Evolutionary conservation across 371 early-diverging fungal species (phyloP).

Genomic region (Rhizopus arrhizus): DNA sequence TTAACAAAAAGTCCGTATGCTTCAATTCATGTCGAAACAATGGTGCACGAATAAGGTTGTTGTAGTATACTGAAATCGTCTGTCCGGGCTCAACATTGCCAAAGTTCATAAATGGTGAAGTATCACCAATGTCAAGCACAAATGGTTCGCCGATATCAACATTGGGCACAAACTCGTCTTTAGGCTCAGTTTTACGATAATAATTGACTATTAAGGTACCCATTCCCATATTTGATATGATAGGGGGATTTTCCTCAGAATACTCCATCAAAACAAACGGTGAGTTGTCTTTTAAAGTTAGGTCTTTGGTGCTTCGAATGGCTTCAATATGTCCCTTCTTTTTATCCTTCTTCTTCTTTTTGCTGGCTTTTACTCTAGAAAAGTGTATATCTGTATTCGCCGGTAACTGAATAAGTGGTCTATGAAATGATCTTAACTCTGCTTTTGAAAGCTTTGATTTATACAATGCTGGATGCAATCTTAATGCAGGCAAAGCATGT

Average conservation of each 20-base stretch:
- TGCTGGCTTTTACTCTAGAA: constrained; percentile 70
- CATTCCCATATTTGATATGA: constrained; percentile 97
- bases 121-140: constrained; percentile 92
- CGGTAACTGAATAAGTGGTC: constrained; percentile 79
- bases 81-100: constrained; percentile 96
- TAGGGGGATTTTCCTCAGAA: constrained; percentile 98
- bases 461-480: constrained; percentile 85
- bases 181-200: constrained; percentile 91
- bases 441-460: constrained; percentile 85
- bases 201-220: constrained; percentile 95
- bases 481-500: constrained; percentile 93
- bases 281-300: constrained; percentile 88
- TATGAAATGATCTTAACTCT: constrained; percentile 94
- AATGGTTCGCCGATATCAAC: constrained; percentile 85
- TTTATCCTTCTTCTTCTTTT: constrained; percentile 78
- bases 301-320: constrained; percentile 84
- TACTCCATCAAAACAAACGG: constrained; percentile 94
- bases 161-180: constrained; percentile 77
- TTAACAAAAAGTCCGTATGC: constrained; percentile 85
- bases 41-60: constrained; percentile 97
- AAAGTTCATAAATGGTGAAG: constrained; percentile 96
- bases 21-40: constrained; percentile 83
- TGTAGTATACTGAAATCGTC: constrained; percentile 85
- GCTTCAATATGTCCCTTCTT: constrained; percentile 73
- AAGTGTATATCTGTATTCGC: constrained; percentile 62